Conservation (phyloP, 345 rosid species). For the Garcia nutans region DNA sequence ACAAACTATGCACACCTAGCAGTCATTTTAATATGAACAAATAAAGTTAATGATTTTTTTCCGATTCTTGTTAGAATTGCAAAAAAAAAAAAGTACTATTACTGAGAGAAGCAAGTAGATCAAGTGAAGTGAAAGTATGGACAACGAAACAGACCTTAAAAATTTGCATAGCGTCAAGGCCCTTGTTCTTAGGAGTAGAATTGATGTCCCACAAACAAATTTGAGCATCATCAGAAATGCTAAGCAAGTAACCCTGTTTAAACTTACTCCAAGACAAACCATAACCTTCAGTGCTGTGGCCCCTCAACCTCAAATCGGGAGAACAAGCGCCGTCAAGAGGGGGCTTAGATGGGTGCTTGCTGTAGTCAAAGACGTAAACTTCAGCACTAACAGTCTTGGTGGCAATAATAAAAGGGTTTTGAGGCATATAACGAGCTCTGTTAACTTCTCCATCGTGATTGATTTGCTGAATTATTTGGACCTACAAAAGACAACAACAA, state of each 20-base stretch:
- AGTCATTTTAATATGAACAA: neutral
- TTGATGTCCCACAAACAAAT: conserved; percentile 96
- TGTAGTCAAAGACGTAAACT: conserved; percentile 92
- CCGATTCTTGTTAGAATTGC: neutral
- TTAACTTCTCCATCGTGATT: conserved; percentile 99
- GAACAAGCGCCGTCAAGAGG: conserved; percentile 82
- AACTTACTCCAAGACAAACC: conserved; percentile 97
- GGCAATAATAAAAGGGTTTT: conserved; percentile 83
- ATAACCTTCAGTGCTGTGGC: conserved; percentile 94
- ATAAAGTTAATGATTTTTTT: neutral
- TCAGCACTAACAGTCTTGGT: conserved; percentile 96
- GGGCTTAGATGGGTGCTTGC: conserved; percentile 92
- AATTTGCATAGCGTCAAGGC: conserved; percentile 80
- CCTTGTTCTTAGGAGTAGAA: conserved; percentile 68
- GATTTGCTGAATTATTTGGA: conserved; percentile 95
- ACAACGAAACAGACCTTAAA: conserved; percentile 52
- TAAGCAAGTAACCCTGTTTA: conserved; percentile 86
- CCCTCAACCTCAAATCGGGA: conserved; percentile 89
- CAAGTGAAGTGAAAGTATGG: neutral
- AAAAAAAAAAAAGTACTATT: neutral
- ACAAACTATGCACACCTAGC: neutral
- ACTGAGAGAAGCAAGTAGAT: neutral
- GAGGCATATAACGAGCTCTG: conserved; percentile 96
- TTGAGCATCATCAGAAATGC: conserved; percentile 99
- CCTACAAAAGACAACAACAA: conserved; percentile 32